Base-by-base conservation (phyloP, 1,284 basidiomycete species). In the Sporisorium exsertum region DNA sequence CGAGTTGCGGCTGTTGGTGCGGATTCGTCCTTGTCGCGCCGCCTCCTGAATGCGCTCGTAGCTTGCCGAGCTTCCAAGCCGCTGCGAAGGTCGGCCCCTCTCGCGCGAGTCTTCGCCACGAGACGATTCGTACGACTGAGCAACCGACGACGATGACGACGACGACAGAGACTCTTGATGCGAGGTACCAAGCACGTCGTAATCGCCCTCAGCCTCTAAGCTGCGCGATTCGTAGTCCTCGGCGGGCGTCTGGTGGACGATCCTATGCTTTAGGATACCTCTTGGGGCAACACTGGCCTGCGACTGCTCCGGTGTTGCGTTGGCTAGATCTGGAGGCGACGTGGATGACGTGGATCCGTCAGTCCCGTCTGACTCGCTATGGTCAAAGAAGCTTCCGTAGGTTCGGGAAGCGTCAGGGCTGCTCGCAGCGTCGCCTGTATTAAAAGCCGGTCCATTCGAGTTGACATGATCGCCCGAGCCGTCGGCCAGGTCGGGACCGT, bases 401-500 rank as follows among this genome's bases (percentile, higher is more conserved):
- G 57, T n/a, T 52, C 71, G 66, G 60, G 71, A 65, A 54, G 64
- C 67, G 50, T 77, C 75, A 61, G 75, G 75, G 58, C 71, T 77
- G 71, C 67, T 77, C 61, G 70, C 63, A 65, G 75, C 75, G 63
- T 77, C 75, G 61, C 71, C 75, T 56, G 75, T 77, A 56, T 73
- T 74, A 70, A 70, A 77, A 66, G 71, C 67, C 58, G 75, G 71
- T 55, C 64, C 71, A 42, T 60, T 67, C 51, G 72, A 29, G 32
- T 60, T 64, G 42, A 18, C 61, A 27, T 67, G 71, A 42, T 69
- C 74, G 24, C 59, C 46, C 29, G 63, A 45, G 27, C 67, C 67
- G 20, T 79, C 78, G 5, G 13, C 51, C 10, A 90, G 85, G 78
- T 90, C 89, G 18, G 89, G 88, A 1, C 89, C 89, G 32, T 87